Percentiles rank a stretch among this genome's conserved stretches.
phyloP scores from a whole-genome alignment of 257 asterid genomes.

The Gentiana dahurica region DNA sequence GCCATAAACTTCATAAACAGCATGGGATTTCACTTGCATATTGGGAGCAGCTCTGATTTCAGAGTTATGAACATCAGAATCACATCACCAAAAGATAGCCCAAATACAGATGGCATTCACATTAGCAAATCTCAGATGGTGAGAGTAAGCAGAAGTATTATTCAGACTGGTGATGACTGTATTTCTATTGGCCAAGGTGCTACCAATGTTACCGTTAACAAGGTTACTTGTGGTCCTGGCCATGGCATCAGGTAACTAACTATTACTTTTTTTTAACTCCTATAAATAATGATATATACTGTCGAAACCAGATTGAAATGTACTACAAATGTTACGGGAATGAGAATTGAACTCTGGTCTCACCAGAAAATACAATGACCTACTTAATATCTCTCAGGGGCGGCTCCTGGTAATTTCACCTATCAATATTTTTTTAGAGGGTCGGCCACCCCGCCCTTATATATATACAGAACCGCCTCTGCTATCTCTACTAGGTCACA shows the following conservation, averaged over 20 bases:
- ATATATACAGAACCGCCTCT: too few relatives aligned
- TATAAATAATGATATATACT: too few relatives aligned
- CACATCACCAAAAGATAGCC: slow-evolving; percentile 33
- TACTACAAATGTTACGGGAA: too few relatives aligned
- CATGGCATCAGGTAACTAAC: slow-evolving; percentile 52
- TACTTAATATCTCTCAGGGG: neutral
- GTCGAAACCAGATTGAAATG: too few relatives aligned
- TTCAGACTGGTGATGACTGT: slow-evolving; percentile 57
- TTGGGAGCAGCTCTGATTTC: slow-evolving; percentile 29
- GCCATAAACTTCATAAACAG: slow-evolving; percentile 30
- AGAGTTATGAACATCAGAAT: slow-evolving; percentile 25
- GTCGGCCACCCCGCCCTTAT: too few relatives aligned
- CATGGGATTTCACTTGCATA: slow-evolving; percentile 72
- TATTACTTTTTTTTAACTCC: neutral
- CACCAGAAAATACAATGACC: neutral
- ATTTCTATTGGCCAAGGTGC: slow-evolving; percentile 54
- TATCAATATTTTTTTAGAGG: too few relatives aligned
- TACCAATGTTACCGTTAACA: slow-evolving; percentile 33
- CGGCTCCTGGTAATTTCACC: neutral
- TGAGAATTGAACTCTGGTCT: too few relatives aligned
- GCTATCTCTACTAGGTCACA: too few relatives aligned
- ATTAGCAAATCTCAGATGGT: slow-evolving; percentile 36
- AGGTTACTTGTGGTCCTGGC: slow-evolving; percentile 55
- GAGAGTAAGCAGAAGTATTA: slow-evolving; percentile 25
- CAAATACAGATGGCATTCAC: slow-evolving; percentile 62